A percentile compares a stretch with the other conserved stretches of the same genome.
Conservation (phyloP, 148 eudicot genomes). For the Silene conica region DNA sequence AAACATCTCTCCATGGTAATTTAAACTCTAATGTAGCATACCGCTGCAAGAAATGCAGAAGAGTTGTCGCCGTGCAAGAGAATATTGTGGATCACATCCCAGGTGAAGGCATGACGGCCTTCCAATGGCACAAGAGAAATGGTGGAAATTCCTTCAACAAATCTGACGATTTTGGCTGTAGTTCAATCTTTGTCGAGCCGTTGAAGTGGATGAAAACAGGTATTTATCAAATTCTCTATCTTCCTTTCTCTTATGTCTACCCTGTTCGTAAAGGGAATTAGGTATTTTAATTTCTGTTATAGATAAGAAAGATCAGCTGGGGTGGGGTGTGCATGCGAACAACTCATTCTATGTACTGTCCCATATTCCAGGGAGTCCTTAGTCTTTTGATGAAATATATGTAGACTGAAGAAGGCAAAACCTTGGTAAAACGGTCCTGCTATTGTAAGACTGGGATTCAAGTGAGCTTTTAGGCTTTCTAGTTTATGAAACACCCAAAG, state of each 20-base stretch:
- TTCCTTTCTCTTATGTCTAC: not conserved
- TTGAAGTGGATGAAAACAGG: constrained; percentile 94
- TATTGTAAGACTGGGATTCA: too few species aligned
- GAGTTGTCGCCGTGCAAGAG: constrained; percentile 73
- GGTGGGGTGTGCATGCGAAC: not conserved
- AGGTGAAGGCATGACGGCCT: constrained; percentile 85
- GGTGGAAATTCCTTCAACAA: constrained; percentile 54
- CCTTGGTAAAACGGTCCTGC: too few species aligned
- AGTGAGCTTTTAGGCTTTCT: too few species aligned
- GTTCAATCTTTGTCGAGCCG: constrained; percentile 88
- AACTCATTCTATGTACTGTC: not conserved
- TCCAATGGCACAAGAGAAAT: constrained; percentile 78
- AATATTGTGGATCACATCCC: constrained; percentile 80
- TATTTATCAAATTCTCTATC: constrained; percentile 20
- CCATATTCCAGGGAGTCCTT: not conserved
- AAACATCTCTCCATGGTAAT: constrained; percentile 24
- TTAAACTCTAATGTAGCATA: constrained; percentile 44
- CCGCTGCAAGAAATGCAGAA: constrained; percentile 90
- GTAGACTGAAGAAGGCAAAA: not conserved
- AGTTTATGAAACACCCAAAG: not conserved
- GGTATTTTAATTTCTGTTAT: not conserved
- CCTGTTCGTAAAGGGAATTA: not conserved
- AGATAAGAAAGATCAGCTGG: not conserved
- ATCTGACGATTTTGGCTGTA: constrained; percentile 66
- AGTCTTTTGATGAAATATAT: not conserved